phyloP scores from a whole-genome alignment of 2,329 filamentous ascomycete genomes.

The Akanthomyces dipterigenus region DNA sequence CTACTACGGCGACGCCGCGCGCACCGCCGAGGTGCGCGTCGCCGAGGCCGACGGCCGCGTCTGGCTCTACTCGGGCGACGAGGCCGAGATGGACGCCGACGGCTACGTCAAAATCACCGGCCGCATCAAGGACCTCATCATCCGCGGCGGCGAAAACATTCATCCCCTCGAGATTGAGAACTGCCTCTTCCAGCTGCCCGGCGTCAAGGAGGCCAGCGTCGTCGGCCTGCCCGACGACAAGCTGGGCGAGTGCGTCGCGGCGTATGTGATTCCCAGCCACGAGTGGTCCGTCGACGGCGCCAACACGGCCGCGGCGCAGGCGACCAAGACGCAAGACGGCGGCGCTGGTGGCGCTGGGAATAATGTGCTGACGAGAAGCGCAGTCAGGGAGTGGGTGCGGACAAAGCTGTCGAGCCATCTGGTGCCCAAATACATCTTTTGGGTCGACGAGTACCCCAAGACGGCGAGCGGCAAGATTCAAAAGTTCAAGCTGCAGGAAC shows the following conservation, averaged over 20 bases:
- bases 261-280: slow-evolving; percentile 60
- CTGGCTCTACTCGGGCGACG: slow-evolving; percentile 93
- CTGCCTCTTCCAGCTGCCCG: slow-evolving; percentile 66
- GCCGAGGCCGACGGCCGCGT: slow-evolving; percentile 44
- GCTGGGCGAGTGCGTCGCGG: slow-evolving; percentile 82
- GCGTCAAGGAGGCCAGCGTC: slow-evolving; percentile 69
- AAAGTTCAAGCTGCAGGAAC: slow-evolving; percentile 77
- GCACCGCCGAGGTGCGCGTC: slow-evolving; percentile 60
- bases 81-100: slow-evolving; percentile 74
- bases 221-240: slow-evolving; percentile 75
- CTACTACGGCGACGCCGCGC: slow-evolving; percentile 71
- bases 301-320: slow-evolving; percentile 19
- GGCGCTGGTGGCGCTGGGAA: slow-evolving; percentile 12
- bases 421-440: slow-evolving; percentile 87
- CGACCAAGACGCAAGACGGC: slow-evolving; percentile 5
- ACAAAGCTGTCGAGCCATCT: slow-evolving; percentile 64
- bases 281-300: slow-evolving; percentile 23
- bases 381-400: slow-evolving; percentile 66
- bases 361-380: slow-evolving; percentile 42
- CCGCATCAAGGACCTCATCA: slow-evolving; percentile 91
- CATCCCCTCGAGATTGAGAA: slow-evolving; percentile 92
- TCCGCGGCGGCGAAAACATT: slow-evolving; percentile 91
- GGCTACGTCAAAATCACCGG: slow-evolving; percentile 88
- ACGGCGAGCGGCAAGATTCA: slow-evolving; percentile 96
- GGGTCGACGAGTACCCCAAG: slow-evolving; percentile 79